A percentile compares a stretch with the other conserved stretches of the same genome.
Evolutionary conservation across 2,329 filamentous ascomycete genomes (phyloP).

Genomic region (Penicillium thymicola): DNA sequence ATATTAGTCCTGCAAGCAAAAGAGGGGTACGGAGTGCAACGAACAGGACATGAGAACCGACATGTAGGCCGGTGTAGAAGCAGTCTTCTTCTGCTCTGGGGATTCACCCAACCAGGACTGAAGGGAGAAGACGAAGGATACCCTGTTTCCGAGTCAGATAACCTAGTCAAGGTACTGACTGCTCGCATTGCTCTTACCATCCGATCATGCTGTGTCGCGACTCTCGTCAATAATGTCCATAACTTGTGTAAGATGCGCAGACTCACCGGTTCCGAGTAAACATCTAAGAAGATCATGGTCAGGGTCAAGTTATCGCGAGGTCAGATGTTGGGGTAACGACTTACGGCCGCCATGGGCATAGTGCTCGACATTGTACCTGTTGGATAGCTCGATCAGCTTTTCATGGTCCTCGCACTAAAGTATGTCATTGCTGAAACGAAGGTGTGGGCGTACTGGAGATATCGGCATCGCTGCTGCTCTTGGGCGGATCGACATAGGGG

Average conservation of each 20-base stretch:
- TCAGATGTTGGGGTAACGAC: slow-evolving; percentile 29
- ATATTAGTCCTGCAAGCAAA: slow-evolving; percentile 12
- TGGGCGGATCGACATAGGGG: slow-evolving; percentile 75
- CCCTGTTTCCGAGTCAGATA: slow-evolving; percentile 35
- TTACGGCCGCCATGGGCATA: slow-evolving; percentile 84
- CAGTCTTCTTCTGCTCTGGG: slow-evolving; percentile 54
- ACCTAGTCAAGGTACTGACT: background rate
- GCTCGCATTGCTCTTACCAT: slow-evolving; percentile 47
- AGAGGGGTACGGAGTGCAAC: slow-evolving; percentile 31
- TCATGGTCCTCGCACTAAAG: background rate
- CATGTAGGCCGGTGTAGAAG: slow-evolving; percentile 69
- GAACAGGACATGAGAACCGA: slow-evolving; percentile 74
- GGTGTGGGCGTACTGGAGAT: slow-evolving; percentile 63
- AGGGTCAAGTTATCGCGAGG: slow-evolving; percentile 16
- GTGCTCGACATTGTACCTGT: slow-evolving; percentile 67
- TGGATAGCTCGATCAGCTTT: slow-evolving; percentile 17
- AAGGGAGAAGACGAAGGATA: slow-evolving; percentile 47
- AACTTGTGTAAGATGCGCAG: slow-evolving; percentile 4
- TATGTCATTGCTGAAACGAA: background rate
- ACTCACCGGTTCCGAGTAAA: slow-evolving; percentile 82
- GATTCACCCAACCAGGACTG: slow-evolving; percentile 50
- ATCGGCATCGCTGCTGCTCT: slow-evolving; percentile 63
- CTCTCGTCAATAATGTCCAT: slow-evolving; percentile 1
- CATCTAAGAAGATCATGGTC: slow-evolving; percentile 54
- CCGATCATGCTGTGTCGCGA: slow-evolving; percentile 55